Evolutionary conservation across 495 filamentous ascomycete species (phyloP).

Genomic region (Poronia punctata): DNA sequence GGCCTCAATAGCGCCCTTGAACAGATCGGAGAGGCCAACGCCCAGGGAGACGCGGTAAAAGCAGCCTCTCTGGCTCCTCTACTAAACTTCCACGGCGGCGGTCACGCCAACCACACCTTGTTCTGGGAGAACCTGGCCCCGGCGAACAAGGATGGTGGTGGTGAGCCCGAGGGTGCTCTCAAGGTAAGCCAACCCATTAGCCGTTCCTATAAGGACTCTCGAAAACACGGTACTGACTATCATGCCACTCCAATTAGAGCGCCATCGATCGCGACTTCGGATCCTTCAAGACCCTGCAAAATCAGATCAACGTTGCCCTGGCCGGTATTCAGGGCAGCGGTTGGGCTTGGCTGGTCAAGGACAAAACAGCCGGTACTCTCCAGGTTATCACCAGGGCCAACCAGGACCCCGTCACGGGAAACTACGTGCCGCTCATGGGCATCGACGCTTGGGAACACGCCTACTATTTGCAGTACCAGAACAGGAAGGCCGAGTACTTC

Average conservation of each 20-base stretch:
- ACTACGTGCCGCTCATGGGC: conserved; percentile 68
- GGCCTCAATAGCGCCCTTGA: conserved; percentile 59
- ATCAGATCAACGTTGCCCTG: conserved; percentile 75
- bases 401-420: conserved; percentile 81
- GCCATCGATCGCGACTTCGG: conserved; percentile 78
- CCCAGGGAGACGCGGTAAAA: conserved; percentile 51
- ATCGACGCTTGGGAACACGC: conserved; percentile 91
- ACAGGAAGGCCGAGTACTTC: conserved; percentile 79
- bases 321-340: conserved; percentile 90
- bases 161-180: conserved; percentile 56
- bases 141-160: conserved; percentile 59
- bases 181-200: conserved; percentile 22
- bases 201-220: too few species aligned
- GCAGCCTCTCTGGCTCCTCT: conserved; percentile 77
- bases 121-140: conserved; percentile 99
- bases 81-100: conserved; percentile 96
- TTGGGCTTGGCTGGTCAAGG: conserved; percentile 95
- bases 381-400: conserved; percentile 70
- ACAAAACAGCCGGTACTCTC: conserved; percentile 72
- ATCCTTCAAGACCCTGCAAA: conserved; percentile 66
- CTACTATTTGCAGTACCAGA: conserved; percentile 69
- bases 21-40: conserved; percentile 52
- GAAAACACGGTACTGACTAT: not conserved
- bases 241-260: not conserved
- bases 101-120: conserved; percentile 88